Evolutionary conservation across 2,329 filamentous ascomycete species (phyloP).

Genomic region (Clarireedia hainanense): DNA sequence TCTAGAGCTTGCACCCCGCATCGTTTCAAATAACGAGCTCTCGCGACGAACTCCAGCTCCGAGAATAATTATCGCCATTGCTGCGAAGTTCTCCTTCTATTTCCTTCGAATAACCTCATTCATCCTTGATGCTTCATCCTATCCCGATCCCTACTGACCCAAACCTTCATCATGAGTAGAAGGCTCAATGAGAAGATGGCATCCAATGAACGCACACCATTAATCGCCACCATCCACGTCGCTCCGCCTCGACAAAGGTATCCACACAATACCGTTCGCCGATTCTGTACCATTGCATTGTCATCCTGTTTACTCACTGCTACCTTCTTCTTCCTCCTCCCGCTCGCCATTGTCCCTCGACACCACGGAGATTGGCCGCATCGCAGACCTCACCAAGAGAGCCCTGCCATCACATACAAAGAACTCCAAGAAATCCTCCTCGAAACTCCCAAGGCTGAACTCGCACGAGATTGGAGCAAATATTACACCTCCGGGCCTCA

Average conservation of each 20-base stretch:
- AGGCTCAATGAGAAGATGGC: slow-evolving; percentile 3
- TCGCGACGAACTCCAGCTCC: too few relatives aligned
- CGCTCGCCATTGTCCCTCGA: slow-evolving; percentile 36
- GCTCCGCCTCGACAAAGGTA: slow-evolving; percentile 46
- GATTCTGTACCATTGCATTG: slow-evolving; percentile 57
- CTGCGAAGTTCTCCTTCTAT: neutral
- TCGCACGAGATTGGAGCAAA: slow-evolving; percentile 61
- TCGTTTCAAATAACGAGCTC: too few relatives aligned
- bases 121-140: neutral
- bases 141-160: neutral
- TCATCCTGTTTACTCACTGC: slow-evolving; percentile 42
- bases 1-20: neutral
- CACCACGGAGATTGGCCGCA: slow-evolving; percentile 29
- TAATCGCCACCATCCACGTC: slow-evolving; percentile 56
- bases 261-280: slow-evolving; percentile 51
- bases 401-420: slow-evolving; percentile 33
- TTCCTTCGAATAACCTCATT: neutral
- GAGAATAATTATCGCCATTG: too few relatives aligned
- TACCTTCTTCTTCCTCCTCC: slow-evolving; percentile 36
- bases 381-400: slow-evolving; percentile 16
- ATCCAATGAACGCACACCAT: slow-evolving; percentile 48
- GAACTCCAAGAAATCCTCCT: slow-evolving; percentile 50
- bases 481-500: slow-evolving; percentile 75
- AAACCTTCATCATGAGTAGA: slow-evolving; percentile 2
- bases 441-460: slow-evolving; percentile 48